Conservation (phyloP, 2,329 filamentous ascomycete species). For the Fusarium sambucinum region DNA sequence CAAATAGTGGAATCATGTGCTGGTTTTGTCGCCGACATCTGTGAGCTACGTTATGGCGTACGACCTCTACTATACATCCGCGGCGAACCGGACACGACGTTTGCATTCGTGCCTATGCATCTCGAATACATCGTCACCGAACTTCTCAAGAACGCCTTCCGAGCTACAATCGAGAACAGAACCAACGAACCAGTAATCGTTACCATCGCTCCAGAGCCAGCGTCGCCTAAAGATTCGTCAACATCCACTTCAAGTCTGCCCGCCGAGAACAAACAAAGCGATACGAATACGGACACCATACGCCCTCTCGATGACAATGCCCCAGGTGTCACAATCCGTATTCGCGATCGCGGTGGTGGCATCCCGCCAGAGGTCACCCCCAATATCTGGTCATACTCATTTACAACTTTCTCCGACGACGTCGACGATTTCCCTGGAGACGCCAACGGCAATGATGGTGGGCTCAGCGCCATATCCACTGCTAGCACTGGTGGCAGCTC, state of each 20-base stretch:
- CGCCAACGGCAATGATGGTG: conserved; percentile 64
- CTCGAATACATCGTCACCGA: conserved; percentile 98
- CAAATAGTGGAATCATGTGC: conserved; percentile 86
- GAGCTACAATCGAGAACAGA: conserved; percentile 89
- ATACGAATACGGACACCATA: conserved; percentile 62
- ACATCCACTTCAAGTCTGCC: conserved; percentile 48
- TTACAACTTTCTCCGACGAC: conserved; percentile 88
- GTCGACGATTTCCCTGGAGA: conserved; percentile 56
- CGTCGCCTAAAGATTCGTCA: conserved; percentile 49
- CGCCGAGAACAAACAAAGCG: conserved; percentile 52
- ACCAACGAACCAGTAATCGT: conserved; percentile 87
- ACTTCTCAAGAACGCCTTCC: conserved; percentile 95
- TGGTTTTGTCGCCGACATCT: conserved; percentile 93
- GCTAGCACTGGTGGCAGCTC: conserved; percentile 80
- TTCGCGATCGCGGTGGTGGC: conserved; percentile 94
- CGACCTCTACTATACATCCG: conserved; percentile 84
- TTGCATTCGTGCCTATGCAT: conserved; percentile 95
- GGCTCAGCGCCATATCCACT: conserved; percentile 79
- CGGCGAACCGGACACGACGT: conserved; percentile 86
- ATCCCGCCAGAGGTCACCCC: conserved; percentile 86
- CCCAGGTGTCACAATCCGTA: conserved; percentile 92
- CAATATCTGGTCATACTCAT: conserved; percentile 97
- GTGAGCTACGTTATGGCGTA: conserved; percentile 94
- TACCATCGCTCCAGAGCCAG: conserved; percentile 82
- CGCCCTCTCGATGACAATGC: conserved; percentile 72